A percentile compares a stretch with the other conserved stretches of the same genome.
Conservation (phyloP, 371 early-diverging fungal genomes). For the Lichtheimia corymbifera region DNA sequence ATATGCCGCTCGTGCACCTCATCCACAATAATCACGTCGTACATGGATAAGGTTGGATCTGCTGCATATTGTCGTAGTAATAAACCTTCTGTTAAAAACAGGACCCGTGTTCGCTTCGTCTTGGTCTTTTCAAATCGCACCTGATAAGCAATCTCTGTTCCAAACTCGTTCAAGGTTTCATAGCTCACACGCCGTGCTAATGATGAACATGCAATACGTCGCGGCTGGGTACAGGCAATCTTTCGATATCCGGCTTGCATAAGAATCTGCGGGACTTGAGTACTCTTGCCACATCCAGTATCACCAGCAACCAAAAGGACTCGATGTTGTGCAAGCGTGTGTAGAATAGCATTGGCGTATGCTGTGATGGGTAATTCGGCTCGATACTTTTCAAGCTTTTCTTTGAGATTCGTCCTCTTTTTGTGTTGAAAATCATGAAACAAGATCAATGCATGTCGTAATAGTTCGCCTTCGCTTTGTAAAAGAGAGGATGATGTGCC, state of each 20-base stretch:
- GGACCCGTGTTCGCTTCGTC: conserved; percentile 55
- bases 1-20: conserved; percentile 77
- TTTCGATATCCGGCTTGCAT: conserved; percentile 68
- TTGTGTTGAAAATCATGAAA: conserved; percentile 61
- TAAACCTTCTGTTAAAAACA: conserved; percentile 70
- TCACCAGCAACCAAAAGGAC: conserved; percentile 73
- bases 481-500: conserved; percentile 2
- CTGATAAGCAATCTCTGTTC: conserved; percentile 70
- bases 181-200: conserved; percentile 81
- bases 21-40: conserved; percentile 72
- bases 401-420: conserved; percentile 36
- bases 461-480: conserved; percentile 41
- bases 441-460: conserved; percentile 53
- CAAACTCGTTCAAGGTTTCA: conserved; percentile 67
- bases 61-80: conserved; percentile 63
- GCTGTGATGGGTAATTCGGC: conserved; percentile 59
- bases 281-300: conserved; percentile 84
- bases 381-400: conserved; percentile 58
- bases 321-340: conserved; percentile 54
- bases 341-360: conserved; percentile 60
- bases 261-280: conserved; percentile 84
- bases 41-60: conserved; percentile 56
- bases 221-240: conserved; percentile 93
- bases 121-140: conserved; percentile 72
- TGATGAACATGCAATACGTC: conserved; percentile 88